Evolutionary conservation across 495 filamentous ascomycete genomes (phyloP), one percentile per base, ranked within the genome.

Genomic region (Hyaloscypha hepaticicola): DNA sequence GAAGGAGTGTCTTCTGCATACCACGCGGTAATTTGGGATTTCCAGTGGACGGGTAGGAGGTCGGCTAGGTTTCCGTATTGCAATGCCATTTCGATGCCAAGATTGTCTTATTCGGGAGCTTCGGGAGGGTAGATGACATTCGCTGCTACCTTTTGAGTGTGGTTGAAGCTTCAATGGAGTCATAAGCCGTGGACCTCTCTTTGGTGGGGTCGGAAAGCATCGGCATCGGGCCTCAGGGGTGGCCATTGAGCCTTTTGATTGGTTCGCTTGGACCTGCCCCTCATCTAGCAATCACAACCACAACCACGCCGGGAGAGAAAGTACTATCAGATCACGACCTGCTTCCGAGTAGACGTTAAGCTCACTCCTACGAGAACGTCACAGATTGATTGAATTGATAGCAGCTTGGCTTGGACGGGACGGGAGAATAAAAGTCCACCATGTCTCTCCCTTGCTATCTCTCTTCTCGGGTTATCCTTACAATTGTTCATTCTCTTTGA

Each of bases 1-100:
- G 91, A 93, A 2, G 95, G 95, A 25, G 92, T 94, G 78, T 99
- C 95, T 77, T 99, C 95, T 64, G 91, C 88, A 5, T 96, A 87
- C 96, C 96, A 99, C 61, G 83, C 74, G 2, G 89, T 82, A 59
- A 99, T 85, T 58, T 88, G 82, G 31, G 87, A 80, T 71, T 95
- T 95, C 85, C 92, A 96, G 41, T 87, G 89, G 21, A 81, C 82
- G 0, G 94, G 94, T 1, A 99, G 87, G 51, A 99, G 85, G 72
- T 96, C 87, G 52, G 89, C 86, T 19, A 90, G 80, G 55, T 86
- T 84, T 71, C 93, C 92, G 74, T 93, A 84, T 59, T 84, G 77
- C 51, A 90, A 76, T 34, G 86, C 86, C 81, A 85, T 83, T 64
- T 25, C 67, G 38, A 21, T 12, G 41, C 6, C 5, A 11, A 58